Evolutionary conservation across 176 grass and related monocot genomes (phyloP).

Genomic region (Bromus sterilis): DNA sequence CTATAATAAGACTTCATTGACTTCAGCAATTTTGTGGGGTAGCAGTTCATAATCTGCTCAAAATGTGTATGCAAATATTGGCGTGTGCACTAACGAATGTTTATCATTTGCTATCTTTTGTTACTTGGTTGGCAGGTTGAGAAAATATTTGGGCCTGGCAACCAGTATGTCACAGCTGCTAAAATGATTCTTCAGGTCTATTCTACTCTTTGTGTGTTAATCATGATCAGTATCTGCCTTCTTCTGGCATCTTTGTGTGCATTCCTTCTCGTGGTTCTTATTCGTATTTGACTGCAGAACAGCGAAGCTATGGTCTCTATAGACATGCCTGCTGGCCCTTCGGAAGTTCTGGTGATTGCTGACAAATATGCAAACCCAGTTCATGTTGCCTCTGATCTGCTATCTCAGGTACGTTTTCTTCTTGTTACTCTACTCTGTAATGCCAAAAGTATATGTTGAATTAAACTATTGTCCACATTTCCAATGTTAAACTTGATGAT

Average conservation of each 20-base stretch:
- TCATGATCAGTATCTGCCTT: neutral
- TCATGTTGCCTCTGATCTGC: conserved; percentile 87
- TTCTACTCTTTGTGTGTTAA: conserved; percentile 4
- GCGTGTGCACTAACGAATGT: neutral
- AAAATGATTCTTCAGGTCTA: conserved; percentile 99
- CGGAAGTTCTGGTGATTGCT: conserved; percentile 91
- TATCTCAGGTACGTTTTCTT: conserved; percentile 71
- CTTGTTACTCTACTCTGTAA: neutral
- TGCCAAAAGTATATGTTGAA: neutral
- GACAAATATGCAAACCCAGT: conserved; percentile 78
- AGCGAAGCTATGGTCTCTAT: conserved; percentile 99
- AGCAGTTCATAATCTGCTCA: neutral
- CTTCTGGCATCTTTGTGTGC: neutral
- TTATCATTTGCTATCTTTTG: neutral
- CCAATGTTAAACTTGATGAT: conserved; percentile 4
- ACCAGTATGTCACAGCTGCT: conserved; percentile 98
- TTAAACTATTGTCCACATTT: neutral
- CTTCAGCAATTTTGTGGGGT: neutral
- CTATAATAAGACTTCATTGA: neutral
- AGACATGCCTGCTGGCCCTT: conserved; percentile 96
- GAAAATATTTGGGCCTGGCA: conserved; percentile 97
- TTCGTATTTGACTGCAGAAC: conserved; percentile 62
- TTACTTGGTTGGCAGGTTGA: conserved; percentile 43
- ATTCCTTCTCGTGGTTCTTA: neutral
- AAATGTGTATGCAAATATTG: neutral